These are phyloP conservation scores for Trichoderma cornu-damae DNA, from an alignment of 2,329 filamentous ascomycete genomes.

Conservation along the genomic window DNA sequence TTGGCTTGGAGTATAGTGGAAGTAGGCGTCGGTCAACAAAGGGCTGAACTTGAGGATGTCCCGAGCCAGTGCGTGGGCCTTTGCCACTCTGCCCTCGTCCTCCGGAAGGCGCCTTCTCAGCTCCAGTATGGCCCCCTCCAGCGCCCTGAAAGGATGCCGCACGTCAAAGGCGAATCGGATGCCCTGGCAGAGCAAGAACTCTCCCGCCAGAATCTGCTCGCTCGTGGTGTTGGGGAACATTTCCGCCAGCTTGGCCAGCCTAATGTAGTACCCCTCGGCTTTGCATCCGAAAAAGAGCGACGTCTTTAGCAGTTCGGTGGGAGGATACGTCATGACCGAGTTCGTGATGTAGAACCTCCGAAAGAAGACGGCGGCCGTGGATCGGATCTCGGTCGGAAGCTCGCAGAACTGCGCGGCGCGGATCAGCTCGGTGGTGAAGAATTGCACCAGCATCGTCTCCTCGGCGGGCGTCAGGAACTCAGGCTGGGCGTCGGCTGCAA, in stretches of 20 bases:
- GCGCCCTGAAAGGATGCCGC: constrained; percentile 78
- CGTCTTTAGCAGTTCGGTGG: constrained; percentile 81
- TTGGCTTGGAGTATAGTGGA: constrained; percentile 90
- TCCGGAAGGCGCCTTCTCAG: constrained; percentile 62
- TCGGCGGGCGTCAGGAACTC: constrained; percentile 79
- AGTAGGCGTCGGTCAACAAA: constrained; percentile 90
- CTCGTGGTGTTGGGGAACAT: constrained; percentile 65
- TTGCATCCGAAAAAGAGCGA: constrained; percentile 92
- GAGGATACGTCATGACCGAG: constrained; percentile 93
- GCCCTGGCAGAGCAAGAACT: constrained; percentile 88
- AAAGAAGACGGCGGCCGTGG: constrained; percentile 80
- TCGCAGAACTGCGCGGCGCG: constrained; percentile 52
- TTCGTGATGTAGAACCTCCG: constrained; percentile 95
- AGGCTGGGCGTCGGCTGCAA: constrained; percentile 54
- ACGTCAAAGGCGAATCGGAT: constrained; percentile 92
- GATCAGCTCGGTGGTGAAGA: constrained; percentile 61
- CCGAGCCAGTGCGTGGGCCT: constrained; percentile 68
- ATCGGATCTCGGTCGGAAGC: constrained; percentile 46
- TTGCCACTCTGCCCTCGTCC: constrained; percentile 47
- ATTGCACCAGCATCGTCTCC: constrained; percentile 73
- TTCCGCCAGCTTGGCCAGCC: constrained; percentile 59
- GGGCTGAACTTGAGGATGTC: constrained; percentile 73
- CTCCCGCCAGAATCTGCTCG: constrained; percentile 81
- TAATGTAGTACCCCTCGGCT: constrained; percentile 77
- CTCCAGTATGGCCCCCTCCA: constrained; percentile 84